phyloP scores from a whole-genome alignment of 495 filamentous ascomycete species.

The Podospora pseudoanserina region DNA sequence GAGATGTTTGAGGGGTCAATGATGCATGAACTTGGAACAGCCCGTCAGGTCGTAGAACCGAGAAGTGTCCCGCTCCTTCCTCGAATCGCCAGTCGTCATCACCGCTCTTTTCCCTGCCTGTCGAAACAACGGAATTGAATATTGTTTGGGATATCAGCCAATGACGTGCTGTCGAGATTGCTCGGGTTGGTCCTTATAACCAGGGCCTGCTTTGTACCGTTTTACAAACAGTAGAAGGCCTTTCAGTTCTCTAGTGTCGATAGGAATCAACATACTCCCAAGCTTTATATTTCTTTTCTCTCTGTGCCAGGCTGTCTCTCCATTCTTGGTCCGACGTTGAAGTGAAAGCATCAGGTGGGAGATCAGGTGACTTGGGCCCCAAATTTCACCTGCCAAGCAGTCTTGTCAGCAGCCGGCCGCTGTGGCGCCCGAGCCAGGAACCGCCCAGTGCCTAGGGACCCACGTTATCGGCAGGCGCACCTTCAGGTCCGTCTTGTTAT shows the following conservation, averaged over 20 bases:
- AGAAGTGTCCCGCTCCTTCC: background rate
- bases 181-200: background rate
- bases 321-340: background rate
- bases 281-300: background rate
- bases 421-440: constrained; percentile 1
- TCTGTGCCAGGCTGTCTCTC: background rate
- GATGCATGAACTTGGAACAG: background rate
- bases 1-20: background rate
- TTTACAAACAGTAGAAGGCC: too few relatives aligned
- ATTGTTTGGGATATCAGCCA: background rate
- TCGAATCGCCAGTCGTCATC: background rate
- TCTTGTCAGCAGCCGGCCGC: background rate
- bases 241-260: background rate
- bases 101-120: background rate
- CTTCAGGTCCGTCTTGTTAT: background rate
- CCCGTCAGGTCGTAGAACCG: too few relatives aligned
- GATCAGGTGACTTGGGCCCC: constrained; percentile 1
- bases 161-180: background rate
- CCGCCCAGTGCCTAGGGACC: background rate
- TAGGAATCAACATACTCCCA: background rate
- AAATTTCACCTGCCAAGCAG: background rate
- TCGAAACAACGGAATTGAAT: background rate
- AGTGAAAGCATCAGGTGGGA: constrained; percentile 1
- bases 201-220: background rate
- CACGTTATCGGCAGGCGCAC: background rate